Percentiles rank a stretch among this genome's conserved stretches.
These are phyloP conservation scores for Picea glauca DNA, from an alignment of 75 land plant species.

Conservation along the genomic window DNA sequence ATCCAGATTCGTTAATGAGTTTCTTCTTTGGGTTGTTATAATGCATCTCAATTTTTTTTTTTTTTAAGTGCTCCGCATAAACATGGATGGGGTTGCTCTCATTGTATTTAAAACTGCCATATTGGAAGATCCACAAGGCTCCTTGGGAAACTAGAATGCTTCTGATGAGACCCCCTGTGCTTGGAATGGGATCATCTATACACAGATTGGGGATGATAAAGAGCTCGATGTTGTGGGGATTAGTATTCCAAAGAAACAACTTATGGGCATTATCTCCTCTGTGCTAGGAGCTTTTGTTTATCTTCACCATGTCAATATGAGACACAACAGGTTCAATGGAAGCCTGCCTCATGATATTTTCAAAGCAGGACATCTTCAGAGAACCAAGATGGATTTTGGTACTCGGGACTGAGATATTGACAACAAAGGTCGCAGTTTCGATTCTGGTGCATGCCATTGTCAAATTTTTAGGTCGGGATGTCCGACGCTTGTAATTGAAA, in stretches of 20 bases:
- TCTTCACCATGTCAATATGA: no score
- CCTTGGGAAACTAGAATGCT: no score
- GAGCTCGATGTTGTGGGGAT: no score
- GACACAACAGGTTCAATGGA: constrained; percentile 18
- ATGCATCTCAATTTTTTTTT: not conserved
- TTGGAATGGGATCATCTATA: constrained; percentile 35
- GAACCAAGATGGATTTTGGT: not conserved
- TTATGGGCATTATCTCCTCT: constrained; percentile 44
- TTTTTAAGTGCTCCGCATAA: constrained; percentile 7
- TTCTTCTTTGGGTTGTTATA: not conserved
- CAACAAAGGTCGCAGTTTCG: no score
- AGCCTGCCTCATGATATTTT: constrained; percentile 42
- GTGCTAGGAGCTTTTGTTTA: not conserved
- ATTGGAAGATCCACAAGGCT: no score
- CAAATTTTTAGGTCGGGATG: no score
- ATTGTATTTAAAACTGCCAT: constrained; percentile 14
- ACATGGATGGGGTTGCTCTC: constrained; percentile 46
- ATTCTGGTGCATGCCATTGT: no score
- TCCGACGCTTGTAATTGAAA: no score
- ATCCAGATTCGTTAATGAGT: no score
- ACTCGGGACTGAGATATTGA: no score
- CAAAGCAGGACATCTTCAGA: constrained; percentile 33
- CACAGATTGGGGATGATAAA: constrained; percentile 11
- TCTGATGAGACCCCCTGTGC: no score
- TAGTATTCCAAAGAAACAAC: constrained; percentile 14